A percentile compares a stretch with the other conserved stretches of the same genome.
These are phyloP conservation scores for Vitis rupestris DNA, from an alignment of 164 flowering plant species.

Conservation along the genomic window DNA sequence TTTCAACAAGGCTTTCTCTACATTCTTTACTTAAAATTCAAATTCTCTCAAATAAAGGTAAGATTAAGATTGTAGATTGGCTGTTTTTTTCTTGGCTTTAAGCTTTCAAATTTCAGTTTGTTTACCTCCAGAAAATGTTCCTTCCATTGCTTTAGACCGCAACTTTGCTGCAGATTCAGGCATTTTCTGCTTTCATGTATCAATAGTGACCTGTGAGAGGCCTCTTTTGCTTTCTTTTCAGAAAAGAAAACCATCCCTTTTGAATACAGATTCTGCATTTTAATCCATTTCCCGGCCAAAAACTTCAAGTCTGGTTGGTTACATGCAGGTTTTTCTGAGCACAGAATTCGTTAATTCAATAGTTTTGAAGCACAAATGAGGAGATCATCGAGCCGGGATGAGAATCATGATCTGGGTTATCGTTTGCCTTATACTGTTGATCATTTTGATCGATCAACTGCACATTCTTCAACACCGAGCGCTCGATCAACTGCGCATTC, in stretches of 20 bases:
- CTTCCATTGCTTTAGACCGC: conserved; percentile 2
- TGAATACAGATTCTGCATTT: conserved; percentile 7
- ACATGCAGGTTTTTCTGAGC: conserved; percentile 25
- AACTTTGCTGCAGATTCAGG: conserved; percentile 11
- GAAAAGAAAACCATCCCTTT: conserved; percentile 7
- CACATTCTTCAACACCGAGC: conserved; percentile 34
- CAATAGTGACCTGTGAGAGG: conserved; percentile 19
- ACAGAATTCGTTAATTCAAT: background rate
- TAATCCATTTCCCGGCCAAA: conserved; percentile 14
- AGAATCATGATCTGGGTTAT: conserved; percentile 45
- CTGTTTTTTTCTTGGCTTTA: conserved; percentile 19
- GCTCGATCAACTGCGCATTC: conserved; percentile 14
- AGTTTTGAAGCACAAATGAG: conserved; percentile 35
- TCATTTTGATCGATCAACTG: conserved; percentile 45
- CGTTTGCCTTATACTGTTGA: conserved; percentile 56
- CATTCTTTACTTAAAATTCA: conserved; percentile 30
- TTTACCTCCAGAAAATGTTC: background rate
- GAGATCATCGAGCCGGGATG: conserved; percentile 33
- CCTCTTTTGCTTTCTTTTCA: conserved; percentile 24
- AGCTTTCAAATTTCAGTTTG: conserved; percentile 26
- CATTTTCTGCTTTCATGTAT: conserved; percentile 17
- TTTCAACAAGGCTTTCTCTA: conserved; percentile 33
- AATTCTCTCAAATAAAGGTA: conserved; percentile 34
- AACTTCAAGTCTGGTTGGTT: conserved; percentile 10
- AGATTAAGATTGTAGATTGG: conserved; percentile 23